phyloP scores from a whole-genome alignment of 2,329 filamentous ascomycete species.

The Paecilomyces formosus region DNA sequence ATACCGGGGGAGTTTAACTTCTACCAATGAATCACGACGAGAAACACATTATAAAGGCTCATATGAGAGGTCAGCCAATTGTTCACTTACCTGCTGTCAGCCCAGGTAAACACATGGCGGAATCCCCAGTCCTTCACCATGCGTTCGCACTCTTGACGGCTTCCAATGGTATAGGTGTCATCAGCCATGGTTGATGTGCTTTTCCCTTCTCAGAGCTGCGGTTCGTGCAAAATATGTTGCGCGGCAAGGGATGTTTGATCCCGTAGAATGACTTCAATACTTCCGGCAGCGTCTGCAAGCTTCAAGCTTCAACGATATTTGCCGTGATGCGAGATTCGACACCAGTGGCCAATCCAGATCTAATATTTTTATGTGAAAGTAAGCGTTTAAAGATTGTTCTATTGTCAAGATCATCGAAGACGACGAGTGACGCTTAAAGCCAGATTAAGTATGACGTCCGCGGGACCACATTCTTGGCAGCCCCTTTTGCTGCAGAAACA shows the following conservation, averaged over 20 bases:
- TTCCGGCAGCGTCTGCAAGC: background rate
- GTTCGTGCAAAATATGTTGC: background rate
- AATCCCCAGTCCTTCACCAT: slow-evolving; percentile 55
- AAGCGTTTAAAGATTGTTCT: background rate
- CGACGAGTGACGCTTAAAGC: background rate
- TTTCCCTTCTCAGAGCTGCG: background rate
- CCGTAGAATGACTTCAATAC: background rate
- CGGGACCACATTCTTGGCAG: background rate
- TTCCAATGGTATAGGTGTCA: slow-evolving; percentile 24
- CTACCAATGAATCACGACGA: background rate
- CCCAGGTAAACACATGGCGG: slow-evolving; percentile 54
- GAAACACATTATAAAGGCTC: background rate
- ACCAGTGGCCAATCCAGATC: background rate
- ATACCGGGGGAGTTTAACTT: background rate
- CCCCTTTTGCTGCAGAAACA: background rate
- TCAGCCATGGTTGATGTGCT: slow-evolving; percentile 15
- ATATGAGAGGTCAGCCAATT: background rate
- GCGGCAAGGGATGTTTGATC: background rate
- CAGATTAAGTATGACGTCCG: background rate
- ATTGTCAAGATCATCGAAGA: background rate
- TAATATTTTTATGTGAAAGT: background rate
- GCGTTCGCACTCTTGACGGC: slow-evolving; percentile 42
- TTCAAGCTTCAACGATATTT: background rate
- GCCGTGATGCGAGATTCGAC: background rate
- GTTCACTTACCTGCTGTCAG: slow-evolving; percentile 45